Evolutionary conservation across 805 yeast species (phyloP).

Genomic region (Candida oleophila): DNA sequence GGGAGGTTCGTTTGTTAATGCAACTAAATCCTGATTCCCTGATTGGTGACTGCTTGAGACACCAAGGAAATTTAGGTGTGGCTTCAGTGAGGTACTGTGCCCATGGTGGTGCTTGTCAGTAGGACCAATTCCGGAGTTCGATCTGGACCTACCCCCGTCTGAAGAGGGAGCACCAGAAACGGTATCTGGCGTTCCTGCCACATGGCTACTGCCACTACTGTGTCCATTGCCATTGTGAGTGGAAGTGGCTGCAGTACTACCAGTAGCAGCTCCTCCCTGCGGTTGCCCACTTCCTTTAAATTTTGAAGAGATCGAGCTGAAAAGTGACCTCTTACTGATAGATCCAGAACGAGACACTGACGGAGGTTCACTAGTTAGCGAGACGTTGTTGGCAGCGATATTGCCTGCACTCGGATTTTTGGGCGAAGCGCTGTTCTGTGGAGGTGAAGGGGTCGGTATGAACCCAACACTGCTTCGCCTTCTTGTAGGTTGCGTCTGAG

Average conservation of each 20-base stretch:
- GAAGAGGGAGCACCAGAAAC: too few species aligned
- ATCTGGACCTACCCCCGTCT: not conserved
- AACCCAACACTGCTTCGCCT: slow-evolving; percentile 11
- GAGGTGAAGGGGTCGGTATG: slow-evolving; percentile 10
- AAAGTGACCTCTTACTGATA: slow-evolving; percentile 22
- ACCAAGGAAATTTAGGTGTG: slow-evolving; percentile 4
- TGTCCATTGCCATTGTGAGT: too few species aligned
- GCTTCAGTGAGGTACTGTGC: not conserved
- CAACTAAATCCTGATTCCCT: slow-evolving; percentile 19
- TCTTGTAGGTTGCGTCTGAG: slow-evolving; percentile 11
- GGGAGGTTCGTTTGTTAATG: slow-evolving; percentile 25
- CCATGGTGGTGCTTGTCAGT: not conserved
- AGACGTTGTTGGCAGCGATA: slow-evolving; percentile 11
- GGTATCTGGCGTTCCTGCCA: too few species aligned
- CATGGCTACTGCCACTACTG: too few species aligned
- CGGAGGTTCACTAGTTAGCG: slow-evolving; percentile 8
- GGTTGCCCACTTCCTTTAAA: slow-evolving; percentile 20
- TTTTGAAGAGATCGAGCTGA: slow-evolving; percentile 40
- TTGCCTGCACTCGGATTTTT: slow-evolving; percentile 6
- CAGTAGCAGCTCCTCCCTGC: not conserved
- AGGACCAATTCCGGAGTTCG: not conserved
- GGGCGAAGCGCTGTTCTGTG: slow-evolving; percentile 14
- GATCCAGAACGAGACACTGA: slow-evolving; percentile 15
- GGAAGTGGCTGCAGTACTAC: too few species aligned
- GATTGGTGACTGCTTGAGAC: slow-evolving; percentile 6